Base-by-base conservation (phyloP, 2,329 filamentous ascomycete species). In the Colletotrichum scovillei region DNA sequence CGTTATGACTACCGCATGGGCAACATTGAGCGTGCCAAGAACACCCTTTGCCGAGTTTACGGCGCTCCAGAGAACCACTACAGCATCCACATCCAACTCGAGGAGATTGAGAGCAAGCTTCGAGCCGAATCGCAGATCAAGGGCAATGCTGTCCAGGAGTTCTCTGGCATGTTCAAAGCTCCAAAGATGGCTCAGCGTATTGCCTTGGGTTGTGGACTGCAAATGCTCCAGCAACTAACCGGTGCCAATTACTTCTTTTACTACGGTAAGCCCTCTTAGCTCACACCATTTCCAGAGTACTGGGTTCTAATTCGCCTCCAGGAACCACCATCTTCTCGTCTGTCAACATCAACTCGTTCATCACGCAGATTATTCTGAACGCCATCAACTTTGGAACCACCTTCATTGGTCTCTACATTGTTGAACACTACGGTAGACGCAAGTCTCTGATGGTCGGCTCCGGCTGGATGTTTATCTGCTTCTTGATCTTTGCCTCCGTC, bases 231-330 rank as follows among this genome's bases (percentile, higher is more conserved):
- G 79, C 92, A 59, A 26, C 56, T 73, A 3, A 64, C 90, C 0
- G 91, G 91, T 55, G 91, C 90, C 35, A 92, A 92, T 77, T 92
- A 90, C 80, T 92, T 90, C 83, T 92, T 92, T 78, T 90, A 90
- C 80, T 93, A 92, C 68, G 38, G 38, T 19, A 5, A 12, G 32
- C 12, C 30, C 30, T 32, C 30, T 32, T 9, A 32, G 8, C 8
- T 2, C 30, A 32, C 9, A 9, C 11, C 30, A 9, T 32, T 32
- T 32, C 8, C 8, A 9, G 8, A 35, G 11, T 77, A 92, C 90
- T 80, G 91, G 90, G 83, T 92, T 92, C 79, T 90, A 90, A 80
- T 93, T 92, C 67, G 32, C 11, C 3, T 35, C 4, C 32, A 35
- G 88, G 87, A 5, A 90, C 88, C 28, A 86, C 85, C n/a, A 84